These are phyloP conservation scores for Trematosphaeria pertusa DNA, from an alignment of 2,329 filamentous ascomycete genomes.

Conservation along the genomic window DNA sequence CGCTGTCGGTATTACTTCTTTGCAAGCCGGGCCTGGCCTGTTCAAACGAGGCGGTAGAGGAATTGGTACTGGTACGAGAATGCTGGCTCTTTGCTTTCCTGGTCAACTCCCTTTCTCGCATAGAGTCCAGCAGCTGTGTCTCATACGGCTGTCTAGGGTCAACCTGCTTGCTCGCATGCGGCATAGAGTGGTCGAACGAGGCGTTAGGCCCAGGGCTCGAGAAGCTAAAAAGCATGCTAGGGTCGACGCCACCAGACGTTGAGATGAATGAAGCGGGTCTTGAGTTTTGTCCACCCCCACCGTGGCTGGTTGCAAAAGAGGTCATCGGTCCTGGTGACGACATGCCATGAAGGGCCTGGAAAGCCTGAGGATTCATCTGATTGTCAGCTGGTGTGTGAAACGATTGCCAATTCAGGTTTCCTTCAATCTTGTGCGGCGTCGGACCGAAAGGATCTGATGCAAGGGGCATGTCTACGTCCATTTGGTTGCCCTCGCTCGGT, in stretches of 20 bases:
- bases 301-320: conserved; percentile 32
- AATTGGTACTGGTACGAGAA: conserved; percentile 49
- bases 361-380: conserved; percentile 44
- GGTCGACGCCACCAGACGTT: conserved; percentile 53
- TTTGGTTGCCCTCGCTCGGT: conserved; percentile 33
- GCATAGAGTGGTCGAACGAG: conserved; percentile 38
- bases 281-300: conserved; percentile 26
- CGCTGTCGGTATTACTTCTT: conserved; percentile 56
- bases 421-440: conserved; percentile 43
- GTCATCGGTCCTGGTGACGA: conserved; percentile 28
- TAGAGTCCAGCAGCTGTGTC: conserved; percentile 43
- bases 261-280: conserved; percentile 42
- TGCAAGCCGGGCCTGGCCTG: conserved; percentile 45
- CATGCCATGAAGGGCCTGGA: conserved; percentile 40
- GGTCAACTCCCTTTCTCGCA: conserved; percentile 42
- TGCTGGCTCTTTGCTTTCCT: conserved; percentile 44
- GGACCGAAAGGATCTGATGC: conserved; percentile 43
- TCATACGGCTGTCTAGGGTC: conserved; percentile 48
- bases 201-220: conserved; percentile 33
- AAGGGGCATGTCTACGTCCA: conserved; percentile 45
- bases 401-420: conserved; percentile 39
- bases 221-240: conserved; percentile 56
- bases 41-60: conserved; percentile 46
- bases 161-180: conserved; percentile 21
- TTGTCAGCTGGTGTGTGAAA: conserved; percentile 35